Percentiles rank a stretch among this genome's conserved stretches.
Conservation (phyloP, 2,329 filamentous ascomycete species). For the Colletotrichum lini region DNA sequence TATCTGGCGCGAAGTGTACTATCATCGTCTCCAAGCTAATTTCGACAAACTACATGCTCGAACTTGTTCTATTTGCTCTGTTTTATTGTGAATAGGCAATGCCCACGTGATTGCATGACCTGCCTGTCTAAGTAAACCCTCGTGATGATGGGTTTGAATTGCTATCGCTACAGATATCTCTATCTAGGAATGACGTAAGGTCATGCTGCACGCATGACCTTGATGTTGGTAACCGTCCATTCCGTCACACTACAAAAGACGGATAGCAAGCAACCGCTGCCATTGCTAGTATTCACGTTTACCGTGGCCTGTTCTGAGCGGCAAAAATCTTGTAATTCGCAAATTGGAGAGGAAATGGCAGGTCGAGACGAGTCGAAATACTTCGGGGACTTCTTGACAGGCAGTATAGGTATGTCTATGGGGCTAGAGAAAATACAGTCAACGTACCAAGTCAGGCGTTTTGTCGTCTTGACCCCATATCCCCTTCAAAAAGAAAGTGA, state of each 20-base stretch:
- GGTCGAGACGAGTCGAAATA: background rate
- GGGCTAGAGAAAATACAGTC: slow-evolving; percentile 17
- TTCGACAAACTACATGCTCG: background rate
- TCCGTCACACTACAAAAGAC: background rate
- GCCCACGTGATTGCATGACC: background rate
- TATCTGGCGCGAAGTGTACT: background rate
- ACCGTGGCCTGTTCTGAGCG: no score
- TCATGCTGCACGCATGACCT: background rate
- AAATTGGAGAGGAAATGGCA: background rate
- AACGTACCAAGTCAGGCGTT: slow-evolving; percentile 27
- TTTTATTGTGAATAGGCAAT: background rate
- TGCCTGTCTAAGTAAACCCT: background rate
- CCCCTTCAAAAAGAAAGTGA: background rate
- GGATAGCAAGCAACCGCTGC: background rate
- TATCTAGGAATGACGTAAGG: background rate
- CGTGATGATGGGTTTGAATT: background rate
- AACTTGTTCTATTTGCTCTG: no score
- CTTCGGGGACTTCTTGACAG: background rate
- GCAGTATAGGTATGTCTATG: slow-evolving; percentile 14
- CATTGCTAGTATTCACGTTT: background rate
- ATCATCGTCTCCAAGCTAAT: background rate
- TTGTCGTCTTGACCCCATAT: slow-evolving; percentile 4
- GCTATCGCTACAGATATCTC: background rate
- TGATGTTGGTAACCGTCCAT: background rate
- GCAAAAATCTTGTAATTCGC: background rate